Evolutionary conservation across 768 basidiomycete genomes (phyloP).

Genomic region (Boletus subcaerulescens): DNA sequence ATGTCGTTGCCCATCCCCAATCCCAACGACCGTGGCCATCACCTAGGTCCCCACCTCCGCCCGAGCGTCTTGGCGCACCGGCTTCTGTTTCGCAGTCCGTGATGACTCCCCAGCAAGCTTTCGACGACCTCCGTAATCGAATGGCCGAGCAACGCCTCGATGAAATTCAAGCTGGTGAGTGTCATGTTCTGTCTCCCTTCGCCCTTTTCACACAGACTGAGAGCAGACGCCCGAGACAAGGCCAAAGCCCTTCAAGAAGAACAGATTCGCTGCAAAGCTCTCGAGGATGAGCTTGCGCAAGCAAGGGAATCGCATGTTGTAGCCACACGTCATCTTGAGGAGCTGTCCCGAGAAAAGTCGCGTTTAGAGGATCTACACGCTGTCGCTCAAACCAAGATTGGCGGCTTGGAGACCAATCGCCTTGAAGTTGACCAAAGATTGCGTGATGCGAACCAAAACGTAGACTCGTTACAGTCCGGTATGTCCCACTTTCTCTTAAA

Average conservation of each 20-base stretch:
- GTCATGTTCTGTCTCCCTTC: neutral
- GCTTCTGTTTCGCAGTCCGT: constrained; percentile 3
- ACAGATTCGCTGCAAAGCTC: constrained; percentile 15
- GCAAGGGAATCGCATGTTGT: constrained; percentile 6
- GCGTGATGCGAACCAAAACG: constrained; percentile 1
- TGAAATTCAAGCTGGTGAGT: constrained; percentile 32
- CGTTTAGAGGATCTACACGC: constrained; percentile 16
- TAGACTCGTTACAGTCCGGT: constrained; percentile 22
- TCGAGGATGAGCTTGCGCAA: constrained; percentile 22
- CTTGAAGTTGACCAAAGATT: constrained; percentile 12
- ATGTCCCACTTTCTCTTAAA: constrained; percentile 14
- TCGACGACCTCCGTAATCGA: constrained; percentile 14
- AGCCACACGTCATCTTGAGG: constrained; percentile 14
- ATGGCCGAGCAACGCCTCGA: constrained; percentile 27
- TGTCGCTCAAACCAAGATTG: constrained; percentile 15
- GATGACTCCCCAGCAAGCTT: neutral
- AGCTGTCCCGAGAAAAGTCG: constrained; percentile 23
- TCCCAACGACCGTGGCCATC: constrained; percentile 19
- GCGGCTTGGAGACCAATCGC: constrained; percentile 9
- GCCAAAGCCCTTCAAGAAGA: constrained; percentile 19
- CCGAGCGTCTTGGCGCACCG: constrained; percentile 8
- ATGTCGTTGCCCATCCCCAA: constrained; percentile 34
- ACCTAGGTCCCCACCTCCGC: constrained; percentile 15
- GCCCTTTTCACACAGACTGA: neutral
- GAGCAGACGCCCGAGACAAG: constrained; percentile 17